Evolutionary conservation across 2,329 filamentous ascomycete genomes (phyloP), one percentile per base, ranked within the genome.

Genomic region (Colletotrichum tabaci): DNA sequence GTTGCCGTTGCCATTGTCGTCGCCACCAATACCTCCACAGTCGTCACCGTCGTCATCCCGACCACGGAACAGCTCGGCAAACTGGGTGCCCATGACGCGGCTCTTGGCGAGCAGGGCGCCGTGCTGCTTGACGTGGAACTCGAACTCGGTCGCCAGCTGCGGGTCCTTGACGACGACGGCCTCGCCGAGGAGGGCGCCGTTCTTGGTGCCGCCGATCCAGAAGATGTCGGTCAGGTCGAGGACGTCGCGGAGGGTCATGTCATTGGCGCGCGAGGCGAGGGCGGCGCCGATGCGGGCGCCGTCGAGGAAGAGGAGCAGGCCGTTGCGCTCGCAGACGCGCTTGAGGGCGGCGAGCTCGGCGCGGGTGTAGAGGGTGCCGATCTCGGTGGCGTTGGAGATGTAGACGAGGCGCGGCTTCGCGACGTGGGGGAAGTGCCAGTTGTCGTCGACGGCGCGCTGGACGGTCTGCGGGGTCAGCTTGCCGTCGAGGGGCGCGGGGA

Each of bases 121-220:
- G 73, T 85, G 84, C 71, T 87, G 86, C 71, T 88, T 88, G 74
- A 88, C 79, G 70, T 86, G 85, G 72, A 87, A 87, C 58, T 83
- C 83, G 69, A 86, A 88, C 44, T 86, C 86, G 6, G 82, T 78
- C 0, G 85, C 83, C 0, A 87, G 76, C 1, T 65, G 60, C 0
- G 76, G 53, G 38, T 84, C 79, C 61, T 86, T 86, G 35, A 87
- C 83, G 0, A 88, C 81, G 8, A 88, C 83, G 2, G 86, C 86
- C 70, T 88, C 86, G 1, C 86, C 86, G 4, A 88, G 79, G 4
- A 88, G 74, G 0, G 85, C 85, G 1, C 86, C 86, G 72, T 85
- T 85, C 73, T 88, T 88, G 5, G 86, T 88, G 0, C 86, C 86
- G 3, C 86, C 86, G 47, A 88, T 87, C 86, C 86, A 88, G 77